phyloP scores from a whole-genome alignment of 495 filamentous ascomycete species.

The Lasiosphaeria ovina region DNA sequence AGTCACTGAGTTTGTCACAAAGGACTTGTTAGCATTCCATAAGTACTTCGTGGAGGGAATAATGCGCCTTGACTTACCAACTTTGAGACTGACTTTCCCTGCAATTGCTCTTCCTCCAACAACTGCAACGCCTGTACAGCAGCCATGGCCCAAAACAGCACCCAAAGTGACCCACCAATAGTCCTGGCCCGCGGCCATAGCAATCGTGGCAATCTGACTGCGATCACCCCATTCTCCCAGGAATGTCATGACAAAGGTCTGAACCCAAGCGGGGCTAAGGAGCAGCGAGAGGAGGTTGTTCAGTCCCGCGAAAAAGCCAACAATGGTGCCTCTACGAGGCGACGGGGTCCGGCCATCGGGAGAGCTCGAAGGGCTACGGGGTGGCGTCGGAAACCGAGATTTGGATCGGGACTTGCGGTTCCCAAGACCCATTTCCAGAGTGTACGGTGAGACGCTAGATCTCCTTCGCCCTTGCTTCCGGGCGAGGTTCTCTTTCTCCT shows the following conservation, averaged over 20 bases:
- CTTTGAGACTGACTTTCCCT: slow-evolving; percentile 89
- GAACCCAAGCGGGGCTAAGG: slow-evolving; percentile 94
- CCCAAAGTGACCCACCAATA: slow-evolving; percentile 98
- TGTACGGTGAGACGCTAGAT: slow-evolving; percentile 60
- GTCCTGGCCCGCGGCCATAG: slow-evolving; percentile 97
- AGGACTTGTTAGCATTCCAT: slow-evolving; percentile 22
- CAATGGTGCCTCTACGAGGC: slow-evolving; percentile 35
- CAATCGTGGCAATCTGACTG: slow-evolving; percentile 97
- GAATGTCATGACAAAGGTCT: slow-evolving; percentile 99
- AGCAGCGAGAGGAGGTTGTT: slow-evolving; percentile 85
- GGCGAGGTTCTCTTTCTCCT: slow-evolving; percentile 82
- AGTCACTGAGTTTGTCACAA: slow-evolving; percentile 62
- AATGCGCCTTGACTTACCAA: slow-evolving; percentile 66
- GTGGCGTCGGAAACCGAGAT: slow-evolving; percentile 58
- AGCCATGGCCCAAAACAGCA: slow-evolving; percentile 79
- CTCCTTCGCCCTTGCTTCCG: slow-evolving; percentile 52
- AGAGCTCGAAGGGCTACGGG: slow-evolving; percentile 58
- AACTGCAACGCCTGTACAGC: slow-evolving; percentile 91
- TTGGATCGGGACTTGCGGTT: slow-evolving; percentile 57
- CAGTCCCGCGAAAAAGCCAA: slow-evolving; percentile 55
- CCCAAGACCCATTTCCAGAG: slow-evolving; percentile 61
- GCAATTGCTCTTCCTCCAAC: slow-evolving; percentile 90
- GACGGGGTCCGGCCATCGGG: slow-evolving; percentile 48
- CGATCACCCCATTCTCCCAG: slow-evolving; percentile 97
- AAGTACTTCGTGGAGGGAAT: background rate